Conservation (phyloP, 768 basidiomycete species). For the Calocybe cyanea region DNA sequence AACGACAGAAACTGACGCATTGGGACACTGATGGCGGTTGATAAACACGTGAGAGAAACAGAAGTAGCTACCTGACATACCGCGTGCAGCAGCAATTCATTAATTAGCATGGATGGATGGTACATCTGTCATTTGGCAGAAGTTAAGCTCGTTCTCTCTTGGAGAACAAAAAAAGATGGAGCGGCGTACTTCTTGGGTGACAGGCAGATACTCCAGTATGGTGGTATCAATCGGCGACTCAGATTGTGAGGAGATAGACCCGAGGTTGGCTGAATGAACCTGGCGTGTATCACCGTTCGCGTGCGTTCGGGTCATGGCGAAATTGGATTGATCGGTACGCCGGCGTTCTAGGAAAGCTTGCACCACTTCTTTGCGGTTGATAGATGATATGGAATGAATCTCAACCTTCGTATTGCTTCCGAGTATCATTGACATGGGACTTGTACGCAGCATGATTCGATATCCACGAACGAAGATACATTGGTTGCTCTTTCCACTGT, state of each 20-base stretch:
- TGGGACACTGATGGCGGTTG: conserved; percentile 1
- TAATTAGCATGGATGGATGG: conserved; percentile 15
- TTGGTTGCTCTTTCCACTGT: conserved; percentile 7
- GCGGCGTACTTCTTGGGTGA: background rate
- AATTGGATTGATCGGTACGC: background rate
- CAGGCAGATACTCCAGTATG: conserved; percentile 5
- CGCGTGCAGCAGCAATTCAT: conserved; percentile 11
- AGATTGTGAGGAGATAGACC: background rate
- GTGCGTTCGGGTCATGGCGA: background rate
- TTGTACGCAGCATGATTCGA: conserved; percentile 13
- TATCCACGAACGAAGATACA: conserved; percentile 16
- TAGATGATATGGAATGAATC: conserved; percentile 8
- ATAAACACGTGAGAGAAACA: background rate
- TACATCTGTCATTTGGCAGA: conserved; percentile 5
- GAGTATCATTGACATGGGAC: conserved; percentile 5
- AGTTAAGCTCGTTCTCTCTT: background rate
- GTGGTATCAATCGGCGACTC: background rate
- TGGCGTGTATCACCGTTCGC: background rate
- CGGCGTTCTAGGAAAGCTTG: background rate
- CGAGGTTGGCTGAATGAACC: background rate
- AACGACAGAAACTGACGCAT: conserved; percentile 12
- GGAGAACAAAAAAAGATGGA: background rate
- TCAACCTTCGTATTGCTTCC: conserved; percentile 4
- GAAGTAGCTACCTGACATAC: conserved; percentile 1
- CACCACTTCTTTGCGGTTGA: conserved; percentile 7